A percentile compares a stretch with the other conserved stretches of the same genome.
phyloP scores from a whole-genome alignment of 345 rosid species.

The Brassica juncea region DNA sequence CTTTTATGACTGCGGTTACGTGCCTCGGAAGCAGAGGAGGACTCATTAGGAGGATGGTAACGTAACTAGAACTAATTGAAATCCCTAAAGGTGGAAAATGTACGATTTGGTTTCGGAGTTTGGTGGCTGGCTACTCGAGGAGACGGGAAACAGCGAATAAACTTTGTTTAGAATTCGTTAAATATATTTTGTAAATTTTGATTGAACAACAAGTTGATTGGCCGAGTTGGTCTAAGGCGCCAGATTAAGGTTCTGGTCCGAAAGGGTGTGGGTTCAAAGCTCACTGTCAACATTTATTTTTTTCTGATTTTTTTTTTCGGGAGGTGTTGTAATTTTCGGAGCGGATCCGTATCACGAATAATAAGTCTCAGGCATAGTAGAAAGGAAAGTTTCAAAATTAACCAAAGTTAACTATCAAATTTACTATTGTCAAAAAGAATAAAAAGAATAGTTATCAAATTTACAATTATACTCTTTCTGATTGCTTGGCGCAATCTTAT shows the following conservation, averaged over 20 bases:
- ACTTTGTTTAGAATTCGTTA: no score
- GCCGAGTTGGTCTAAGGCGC: conserved; percentile 65
- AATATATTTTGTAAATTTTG: no score
- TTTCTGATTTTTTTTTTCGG: neutral
- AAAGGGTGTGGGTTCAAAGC: conserved; percentile 98
- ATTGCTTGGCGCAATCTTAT: no score
- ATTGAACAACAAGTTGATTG: neutral
- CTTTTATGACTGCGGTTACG: conserved; percentile 72
- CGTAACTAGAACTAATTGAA: conserved; percentile 2
- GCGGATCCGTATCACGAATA: no score
- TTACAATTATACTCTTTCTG: no score
- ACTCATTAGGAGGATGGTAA: conserved; percentile 47
- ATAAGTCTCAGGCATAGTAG: no score
- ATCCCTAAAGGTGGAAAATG: conserved; percentile 22
- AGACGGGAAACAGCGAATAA: neutral
- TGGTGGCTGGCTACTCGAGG: neutral
- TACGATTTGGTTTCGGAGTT: neutral
- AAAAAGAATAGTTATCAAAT: no score
- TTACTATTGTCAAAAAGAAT: no score
- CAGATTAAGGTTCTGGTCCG: conserved; percentile 99
- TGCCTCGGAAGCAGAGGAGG: conserved; percentile 69
- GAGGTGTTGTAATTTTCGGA: no score
- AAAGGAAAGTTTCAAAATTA: no score
- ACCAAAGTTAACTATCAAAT: no score
- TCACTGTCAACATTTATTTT: conserved; percentile 65